phyloP scores from a whole-genome alignment of 495 filamentous ascomycete species.

The Penicillium riverlandense region DNA sequence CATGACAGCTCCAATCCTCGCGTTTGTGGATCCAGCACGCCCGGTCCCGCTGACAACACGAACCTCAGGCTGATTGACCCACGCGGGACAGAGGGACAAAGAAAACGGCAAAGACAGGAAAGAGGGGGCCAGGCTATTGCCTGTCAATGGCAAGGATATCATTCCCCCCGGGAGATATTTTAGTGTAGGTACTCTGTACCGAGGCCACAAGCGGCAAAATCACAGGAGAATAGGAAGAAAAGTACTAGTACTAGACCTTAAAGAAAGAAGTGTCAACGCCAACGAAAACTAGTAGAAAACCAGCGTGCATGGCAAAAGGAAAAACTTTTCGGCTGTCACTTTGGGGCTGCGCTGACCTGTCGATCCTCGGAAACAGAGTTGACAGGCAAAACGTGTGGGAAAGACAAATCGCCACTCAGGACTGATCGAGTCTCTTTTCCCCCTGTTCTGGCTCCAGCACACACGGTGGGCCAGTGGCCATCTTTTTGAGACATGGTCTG shows the following conservation, averaged over 20 bases:
- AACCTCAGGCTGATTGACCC: slow-evolving; percentile 12
- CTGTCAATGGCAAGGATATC: background rate
- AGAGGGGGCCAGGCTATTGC: no score
- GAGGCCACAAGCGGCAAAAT: background rate
- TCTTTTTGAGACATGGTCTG: slow-evolving; percentile 16
- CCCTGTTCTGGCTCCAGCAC: slow-evolving; percentile 14
- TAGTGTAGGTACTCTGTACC: background rate
- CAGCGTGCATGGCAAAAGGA: background rate
- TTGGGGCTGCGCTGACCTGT: slow-evolving; percentile 23
- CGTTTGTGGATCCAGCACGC: slow-evolving; percentile 16
- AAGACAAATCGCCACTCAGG: slow-evolving; percentile 1
- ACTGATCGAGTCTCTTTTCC: slow-evolving; percentile 11
- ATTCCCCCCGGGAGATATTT: background rate
- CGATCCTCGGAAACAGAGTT: slow-evolving; percentile 22
- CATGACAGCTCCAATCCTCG: slow-evolving; percentile 2
- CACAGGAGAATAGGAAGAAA: background rate
- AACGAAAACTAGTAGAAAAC: background rate
- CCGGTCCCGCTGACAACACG: slow-evolving; percentile 6
- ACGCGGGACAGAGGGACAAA: slow-evolving; percentile 18
- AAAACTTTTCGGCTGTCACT: slow-evolving; percentile 19
- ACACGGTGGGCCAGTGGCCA: slow-evolving; percentile 16
- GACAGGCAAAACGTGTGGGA: slow-evolving; percentile 9
- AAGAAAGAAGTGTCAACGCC: background rate
- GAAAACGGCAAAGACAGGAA: background rate
- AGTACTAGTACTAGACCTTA: no score